Base-by-base conservation (phyloP, 2,329 filamentous ascomycete genomes). In the Albifimbria verrucaria region DNA sequence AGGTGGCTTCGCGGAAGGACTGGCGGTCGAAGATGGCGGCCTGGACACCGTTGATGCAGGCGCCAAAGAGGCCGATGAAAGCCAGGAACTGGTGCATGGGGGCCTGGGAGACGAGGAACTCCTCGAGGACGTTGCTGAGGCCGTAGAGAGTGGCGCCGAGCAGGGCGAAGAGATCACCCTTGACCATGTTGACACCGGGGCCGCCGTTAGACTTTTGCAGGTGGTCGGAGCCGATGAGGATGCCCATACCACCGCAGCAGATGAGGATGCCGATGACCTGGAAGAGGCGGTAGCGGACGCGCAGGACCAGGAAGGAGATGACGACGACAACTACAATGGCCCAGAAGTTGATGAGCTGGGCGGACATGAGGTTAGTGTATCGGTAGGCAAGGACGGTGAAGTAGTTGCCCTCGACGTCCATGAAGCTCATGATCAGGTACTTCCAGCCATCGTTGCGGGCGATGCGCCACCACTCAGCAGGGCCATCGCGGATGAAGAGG, bases 301-400 rank as follows among this genome's bases (percentile, higher is more conserved):
- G 82, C 53, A 99, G 83, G 62, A 97, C 78, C 58, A 86, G 60
- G 73, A 96, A 92, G 24, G 91, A 96, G 59, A 97, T 75, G 56
- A 89, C 67, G 20, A 97, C 91, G 21, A 99, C 94, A 57, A 93
- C 86, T 49, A 96, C 90, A 61, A 99, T 97, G 62, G 92, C 90
- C 93, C 93, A 97, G 76, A 97, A 97, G 79, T 97, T 97, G 75
- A 99, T 91, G 50, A 99, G 82, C 78, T 97, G 92, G 17, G 92
- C 92, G 20, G 89, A 94, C 48, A 97, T 81, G 62, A 97, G 88
- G 65, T 92, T 97, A 51, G 93, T 96, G 77, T 95, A 86, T 55
- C 88, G 82, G 76, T 97, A 99, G 5, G 93, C 94, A 48, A 97
- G 81, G 49, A 99, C 93, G 64, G 92, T 92, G 69, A 97, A 97